Base-by-base conservation (phyloP, 352 stramenopile genomes). In the Globisporangium mamillatum region DNA sequence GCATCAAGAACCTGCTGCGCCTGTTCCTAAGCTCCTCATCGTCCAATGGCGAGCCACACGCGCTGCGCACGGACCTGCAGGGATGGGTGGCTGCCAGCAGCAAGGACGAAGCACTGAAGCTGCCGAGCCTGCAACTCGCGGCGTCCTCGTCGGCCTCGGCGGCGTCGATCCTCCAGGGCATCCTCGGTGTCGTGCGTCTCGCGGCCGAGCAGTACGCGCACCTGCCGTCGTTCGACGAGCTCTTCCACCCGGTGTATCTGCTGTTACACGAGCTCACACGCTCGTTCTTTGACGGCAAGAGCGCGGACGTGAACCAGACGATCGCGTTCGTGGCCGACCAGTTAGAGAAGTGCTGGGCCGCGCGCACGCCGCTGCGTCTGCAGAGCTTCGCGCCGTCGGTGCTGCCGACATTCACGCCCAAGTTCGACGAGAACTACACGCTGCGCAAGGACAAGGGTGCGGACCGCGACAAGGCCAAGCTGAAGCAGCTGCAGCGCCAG, bases 401-500 rank as follows among this genome's bases (percentile, higher is more conserved):
- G 64, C 63, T 96, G 57, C 86, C 86, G 41, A 90, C 89, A 44
- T 94, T 97, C 61, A 87, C 81, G 41, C 92, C 92, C n/a, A 92
- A 93, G 60, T 98, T 96, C 70, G 84, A 97, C 71, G 88, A 93
- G 68, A 94, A 93, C 70, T 98, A 98, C 78, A 94, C 89, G 67
- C 77, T 97, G 34, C 88, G 89, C 41, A 98, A 98, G 77, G 92
- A 98, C 78, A 94, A 95, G 68, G 91, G 84, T 25, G 72, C 82
- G 32, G 85, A 96, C 64, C 78, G 84, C 36, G 90, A 95, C 60
- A 85, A 84, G 44, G 89, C 86, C n/a, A 80, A 91, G 76, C 84
- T 86, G 65, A 97, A 98, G 77, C 83, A 98, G 65, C 81, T 98
- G 41, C 81, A 97, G 59, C 90, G 96, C 41, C 96, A 99, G 73